Percentiles rank a stretch among this genome's conserved stretches.
Evolutionary conservation across 2,329 filamentous ascomycete species (phyloP).

Genomic region (Macroventuria anomochaeta): DNA sequence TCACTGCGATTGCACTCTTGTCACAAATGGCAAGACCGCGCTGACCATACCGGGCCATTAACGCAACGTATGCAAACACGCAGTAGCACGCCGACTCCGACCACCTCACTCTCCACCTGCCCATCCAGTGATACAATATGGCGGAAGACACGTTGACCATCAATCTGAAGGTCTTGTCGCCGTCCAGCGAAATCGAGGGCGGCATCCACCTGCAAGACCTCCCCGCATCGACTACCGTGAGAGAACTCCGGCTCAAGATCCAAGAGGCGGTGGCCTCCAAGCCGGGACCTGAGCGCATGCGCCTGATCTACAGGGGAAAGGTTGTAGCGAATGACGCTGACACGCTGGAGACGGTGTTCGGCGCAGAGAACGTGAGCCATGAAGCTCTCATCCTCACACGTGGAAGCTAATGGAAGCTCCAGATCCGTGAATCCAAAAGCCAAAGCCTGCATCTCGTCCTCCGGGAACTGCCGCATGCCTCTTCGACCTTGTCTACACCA

Average conservation of each 20-base stretch:
- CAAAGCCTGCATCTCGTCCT: constrained; percentile 50
- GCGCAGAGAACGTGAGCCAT: constrained; percentile 56
- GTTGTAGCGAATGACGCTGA: constrained; percentile 58
- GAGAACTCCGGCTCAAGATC: constrained; percentile 61
- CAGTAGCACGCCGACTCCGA: constrained; percentile 5
- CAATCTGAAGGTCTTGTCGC: constrained; percentile 50
- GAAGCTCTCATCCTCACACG: neutral
- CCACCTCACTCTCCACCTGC: constrained; percentile 2
- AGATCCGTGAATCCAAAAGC: constrained; percentile 46
- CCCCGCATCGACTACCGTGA: constrained; percentile 54
- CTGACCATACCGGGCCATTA: constrained; percentile 28
- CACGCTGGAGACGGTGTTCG: constrained; percentile 59
- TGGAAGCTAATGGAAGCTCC: constrained; percentile 21
- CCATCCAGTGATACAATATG: constrained; percentile 23
- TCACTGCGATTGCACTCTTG: neutral
- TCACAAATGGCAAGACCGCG: constrained; percentile 18
- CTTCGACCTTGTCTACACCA: constrained; percentile 22
- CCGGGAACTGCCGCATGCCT: constrained; percentile 37
- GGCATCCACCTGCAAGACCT: constrained; percentile 42
- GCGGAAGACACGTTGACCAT: constrained; percentile 30
- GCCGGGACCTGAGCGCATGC: constrained; percentile 54
- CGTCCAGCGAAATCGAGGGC: constrained; percentile 47
- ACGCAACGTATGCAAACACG: constrained; percentile 44
- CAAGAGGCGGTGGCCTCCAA: constrained; percentile 54
- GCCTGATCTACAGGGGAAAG: constrained; percentile 65